Evolutionary conservation across 2,329 filamentous ascomycete species (phyloP).

Genomic region (Dryadomyces quercivorus): DNA sequence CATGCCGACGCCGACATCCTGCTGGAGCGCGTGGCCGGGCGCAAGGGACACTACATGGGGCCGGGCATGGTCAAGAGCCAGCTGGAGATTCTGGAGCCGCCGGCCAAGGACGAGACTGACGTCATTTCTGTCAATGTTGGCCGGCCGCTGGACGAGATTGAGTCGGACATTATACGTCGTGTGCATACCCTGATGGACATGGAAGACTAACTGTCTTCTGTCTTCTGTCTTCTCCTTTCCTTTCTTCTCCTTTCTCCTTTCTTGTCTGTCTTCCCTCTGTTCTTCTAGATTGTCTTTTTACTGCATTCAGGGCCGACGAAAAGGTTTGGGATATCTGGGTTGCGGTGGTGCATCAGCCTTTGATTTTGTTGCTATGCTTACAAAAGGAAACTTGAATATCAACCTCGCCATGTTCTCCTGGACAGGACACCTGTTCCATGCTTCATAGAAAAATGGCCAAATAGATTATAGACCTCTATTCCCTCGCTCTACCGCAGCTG

Average conservation of each 20-base stretch:
- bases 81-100: slow-evolving; percentile 76
- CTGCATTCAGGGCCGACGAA: background rate
- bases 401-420: background rate
- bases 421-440: background rate
- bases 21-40: slow-evolving; percentile 58
- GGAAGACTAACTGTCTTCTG: background rate
- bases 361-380: background rate
- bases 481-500: slow-evolving; percentile 46
- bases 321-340: background rate
- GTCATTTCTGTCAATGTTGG: slow-evolving; percentile 61
- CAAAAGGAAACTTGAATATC: background rate
- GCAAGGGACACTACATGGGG: slow-evolving; percentile 90
- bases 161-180: slow-evolving; percentile 43
- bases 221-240: background rate
- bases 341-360: background rate
- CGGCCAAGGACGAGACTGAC: slow-evolving; percentile 56
- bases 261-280: background rate
- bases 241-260: background rate
- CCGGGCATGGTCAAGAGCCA: slow-evolving; percentile 91
- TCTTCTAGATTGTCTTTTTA: background rate
- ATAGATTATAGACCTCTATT: background rate
- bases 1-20: slow-evolving; percentile 65
- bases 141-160: slow-evolving; percentile 44
- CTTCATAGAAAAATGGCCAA: background rate
- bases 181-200: slow-evolving; percentile 21